A percentile compares a stretch with the other conserved stretches of the same genome.
These are phyloP conservation scores for Xylaria sp. DNA, from an alignment of 2,329 filamentous ascomycete species.

Conservation along the genomic window DNA sequence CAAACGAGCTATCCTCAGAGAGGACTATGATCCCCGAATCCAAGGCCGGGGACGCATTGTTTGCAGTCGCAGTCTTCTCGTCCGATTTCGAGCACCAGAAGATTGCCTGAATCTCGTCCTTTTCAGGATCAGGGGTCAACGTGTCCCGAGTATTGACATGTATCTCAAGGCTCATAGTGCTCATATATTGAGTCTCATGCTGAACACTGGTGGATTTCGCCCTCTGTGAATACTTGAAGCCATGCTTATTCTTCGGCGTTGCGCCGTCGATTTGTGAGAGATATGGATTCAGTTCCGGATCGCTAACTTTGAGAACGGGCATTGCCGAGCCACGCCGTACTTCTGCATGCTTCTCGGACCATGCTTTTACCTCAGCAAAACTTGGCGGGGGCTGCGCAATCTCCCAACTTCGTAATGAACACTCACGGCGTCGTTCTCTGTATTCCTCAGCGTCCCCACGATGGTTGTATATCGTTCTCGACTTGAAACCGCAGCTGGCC, in stretches of 20 bases:
- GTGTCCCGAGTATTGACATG: constrained; percentile 82
- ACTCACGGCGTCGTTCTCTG: constrained; percentile 49
- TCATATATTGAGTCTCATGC: constrained; percentile 91
- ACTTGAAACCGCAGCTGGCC: constrained; percentile 51
- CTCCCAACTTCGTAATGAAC: constrained; percentile 69
- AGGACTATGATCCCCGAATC: constrained; percentile 69
- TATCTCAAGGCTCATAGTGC: constrained; percentile 86
- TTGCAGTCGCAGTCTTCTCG: constrained; percentile 51
- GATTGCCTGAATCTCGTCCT: constrained; percentile 81
- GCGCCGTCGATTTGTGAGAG: constrained; percentile 85
- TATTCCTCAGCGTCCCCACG: constrained; percentile 46
- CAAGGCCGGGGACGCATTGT: constrained; percentile 42
- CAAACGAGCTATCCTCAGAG: constrained; percentile 55
- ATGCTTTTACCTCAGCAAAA: constrained; percentile 61
- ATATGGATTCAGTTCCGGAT: constrained; percentile 33
- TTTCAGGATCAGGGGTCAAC: constrained; percentile 79
- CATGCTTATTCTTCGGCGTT: constrained; percentile 75
- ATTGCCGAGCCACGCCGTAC: constrained; percentile 14
- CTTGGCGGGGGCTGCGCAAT: constrained; percentile 66
- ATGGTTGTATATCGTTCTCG: constrained; percentile 44
- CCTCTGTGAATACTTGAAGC: constrained; percentile 81
- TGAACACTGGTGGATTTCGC: constrained; percentile 68
- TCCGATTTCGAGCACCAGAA: constrained; percentile 88
- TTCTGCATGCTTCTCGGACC: constrained; percentile 49
- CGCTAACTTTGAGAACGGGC: constrained; percentile 21